A percentile compares a stretch with the other conserved stretches of the same genome.
Evolutionary conservation across 164 flowering plant species (phyloP).

Genomic region (Protea cynaroides): DNA sequence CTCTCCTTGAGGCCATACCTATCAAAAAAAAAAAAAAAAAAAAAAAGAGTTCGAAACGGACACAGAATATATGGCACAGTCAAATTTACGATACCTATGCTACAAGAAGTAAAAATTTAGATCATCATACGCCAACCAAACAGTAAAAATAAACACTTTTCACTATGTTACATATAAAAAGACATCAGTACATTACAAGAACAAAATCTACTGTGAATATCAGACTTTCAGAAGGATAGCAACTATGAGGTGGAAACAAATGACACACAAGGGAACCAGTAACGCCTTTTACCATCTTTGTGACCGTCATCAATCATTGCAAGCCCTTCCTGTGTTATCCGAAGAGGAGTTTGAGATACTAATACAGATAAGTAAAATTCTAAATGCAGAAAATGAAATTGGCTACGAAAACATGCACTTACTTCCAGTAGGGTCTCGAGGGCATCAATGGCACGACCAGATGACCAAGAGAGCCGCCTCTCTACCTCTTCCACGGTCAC

Average conservation of each 20-base stretch:
- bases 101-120: too few relatives aligned
- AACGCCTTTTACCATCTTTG: constrained; percentile 70
- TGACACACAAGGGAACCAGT: constrained; percentile 92
- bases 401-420: constrained; percentile 16
- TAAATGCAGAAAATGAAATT: neutral
- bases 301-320: constrained; percentile 98
- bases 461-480: constrained; percentile 68
- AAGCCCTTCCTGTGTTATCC: constrained; percentile 81
- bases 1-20: too few relatives aligned
- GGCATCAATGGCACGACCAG: constrained; percentile 87
- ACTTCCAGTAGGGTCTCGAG: constrained; percentile 80
- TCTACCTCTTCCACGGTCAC: constrained; percentile 85
- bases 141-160: too few relatives aligned
- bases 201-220: neutral
- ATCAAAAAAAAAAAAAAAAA: too few relatives aligned
- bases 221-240: constrained; percentile 19
- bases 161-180: too few relatives aligned
- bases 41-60: too few relatives aligned
- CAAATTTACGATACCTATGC: too few relatives aligned
- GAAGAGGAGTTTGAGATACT: constrained; percentile 5
- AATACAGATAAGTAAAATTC: neutral
- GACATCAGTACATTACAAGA: neutral
- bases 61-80: too few relatives aligned
- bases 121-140: too few relatives aligned
- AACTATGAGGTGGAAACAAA: constrained; percentile 42